A percentile compares a stretch with the other conserved stretches of the same genome.
Conservation (phyloP, 1,284 basidiomycete genomes). For the Ustilago trichophora region DNA sequence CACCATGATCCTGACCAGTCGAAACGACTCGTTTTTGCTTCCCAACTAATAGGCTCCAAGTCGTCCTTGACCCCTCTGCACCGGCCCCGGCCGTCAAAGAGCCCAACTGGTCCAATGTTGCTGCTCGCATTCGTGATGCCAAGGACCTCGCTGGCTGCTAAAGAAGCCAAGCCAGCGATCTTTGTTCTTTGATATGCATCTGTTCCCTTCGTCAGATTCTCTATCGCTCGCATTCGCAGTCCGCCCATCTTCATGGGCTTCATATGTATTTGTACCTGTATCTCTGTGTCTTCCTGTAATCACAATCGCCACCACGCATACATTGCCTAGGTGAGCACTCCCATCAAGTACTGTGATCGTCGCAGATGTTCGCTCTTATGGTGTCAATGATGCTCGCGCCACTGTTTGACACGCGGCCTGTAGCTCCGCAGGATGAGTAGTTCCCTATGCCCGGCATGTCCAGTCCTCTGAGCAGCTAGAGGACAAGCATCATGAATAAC, state of each 20-base stretch:
- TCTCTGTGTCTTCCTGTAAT: constrained; percentile 6
- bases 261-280: constrained; percentile 33
- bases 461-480: too few species aligned
- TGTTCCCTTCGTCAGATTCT: background rate
- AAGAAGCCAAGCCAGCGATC: background rate
- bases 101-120: constrained; percentile 44
- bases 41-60: constrained; percentile 21
- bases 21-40: background rate
- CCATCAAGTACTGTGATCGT: too few species aligned
- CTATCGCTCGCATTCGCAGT: constrained; percentile 7
- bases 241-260: too few species aligned
- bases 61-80: constrained; percentile 31
- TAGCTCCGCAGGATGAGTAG: too few species aligned
- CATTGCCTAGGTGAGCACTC: background rate
- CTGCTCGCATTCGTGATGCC: constrained; percentile 41
- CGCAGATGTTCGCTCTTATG: too few species aligned
- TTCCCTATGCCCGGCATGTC: too few species aligned
- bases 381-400: too few species aligned
- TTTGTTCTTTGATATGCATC: too few species aligned
- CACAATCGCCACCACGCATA: background rate
- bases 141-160: constrained; percentile 46
- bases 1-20: too few species aligned
- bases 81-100: constrained; percentile 22
- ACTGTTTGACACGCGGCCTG: too few species aligned
- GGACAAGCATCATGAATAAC: too few species aligned